These are phyloP conservation scores for Ophiostoma sp. DNA, from an alignment of 2,329 filamentous ascomycete genomes.

Conservation along the genomic window DNA sequence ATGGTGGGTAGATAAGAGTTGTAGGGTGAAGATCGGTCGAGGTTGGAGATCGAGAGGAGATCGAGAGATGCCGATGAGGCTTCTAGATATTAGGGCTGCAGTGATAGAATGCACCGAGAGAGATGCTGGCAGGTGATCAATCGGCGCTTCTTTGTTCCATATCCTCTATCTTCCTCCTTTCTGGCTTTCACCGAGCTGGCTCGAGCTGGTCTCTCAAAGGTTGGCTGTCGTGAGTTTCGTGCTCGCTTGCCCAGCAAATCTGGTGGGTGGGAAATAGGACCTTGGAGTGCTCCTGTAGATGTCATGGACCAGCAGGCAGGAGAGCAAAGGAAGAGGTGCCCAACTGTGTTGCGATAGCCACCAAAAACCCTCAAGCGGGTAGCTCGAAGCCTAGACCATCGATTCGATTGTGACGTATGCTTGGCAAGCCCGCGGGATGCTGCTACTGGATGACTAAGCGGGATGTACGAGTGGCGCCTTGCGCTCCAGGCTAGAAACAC, in stretches of 20 bases:
- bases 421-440: background rate
- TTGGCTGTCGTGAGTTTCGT: background rate
- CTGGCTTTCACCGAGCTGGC: background rate
- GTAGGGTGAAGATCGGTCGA: constrained; percentile 15
- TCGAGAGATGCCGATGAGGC: background rate
- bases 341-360: background rate
- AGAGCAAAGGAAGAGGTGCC: too few relatives aligned
- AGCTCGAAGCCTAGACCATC: background rate
- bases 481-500: background rate
- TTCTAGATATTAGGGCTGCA: background rate
- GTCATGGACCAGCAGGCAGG: too few relatives aligned
- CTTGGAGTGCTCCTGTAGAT: too few relatives aligned
- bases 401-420: constrained; percentile 13
- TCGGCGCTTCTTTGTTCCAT: background rate
- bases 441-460: constrained; percentile 5
- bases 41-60: background rate
- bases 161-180: background rate
- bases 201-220: background rate
- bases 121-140: background rate
- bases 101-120: background rate
- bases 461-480: background rate
- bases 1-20: constrained; percentile 30
- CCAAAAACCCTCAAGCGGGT: background rate
- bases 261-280: background rate
- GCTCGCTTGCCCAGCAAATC: background rate